These are phyloP conservation scores for Letharia columbiana DNA, from an alignment of 495 filamentous ascomycete genomes.

Conservation along the genomic window DNA sequence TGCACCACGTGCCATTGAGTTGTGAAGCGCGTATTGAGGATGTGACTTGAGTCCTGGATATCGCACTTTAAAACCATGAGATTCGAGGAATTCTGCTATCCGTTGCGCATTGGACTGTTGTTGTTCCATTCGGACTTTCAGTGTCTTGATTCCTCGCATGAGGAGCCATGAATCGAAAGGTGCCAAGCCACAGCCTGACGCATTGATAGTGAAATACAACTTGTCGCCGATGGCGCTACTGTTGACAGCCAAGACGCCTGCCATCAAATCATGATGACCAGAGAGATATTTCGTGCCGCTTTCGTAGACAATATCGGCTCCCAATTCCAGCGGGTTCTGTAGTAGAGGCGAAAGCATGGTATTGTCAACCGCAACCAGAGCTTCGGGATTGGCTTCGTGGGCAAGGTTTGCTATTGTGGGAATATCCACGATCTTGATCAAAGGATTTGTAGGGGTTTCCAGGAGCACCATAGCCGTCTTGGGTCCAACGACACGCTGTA, in stretches of 20 bases:
- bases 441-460: constrained; percentile 92
- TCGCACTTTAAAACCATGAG: constrained; percentile 84
- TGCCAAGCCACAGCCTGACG: constrained; percentile 84
- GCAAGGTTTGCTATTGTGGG: constrained; percentile 61
- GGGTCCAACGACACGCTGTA: constrained; percentile 54
- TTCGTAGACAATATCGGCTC: constrained; percentile 95
- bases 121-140: constrained; percentile 97
- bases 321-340: constrained; percentile 83
- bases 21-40: constrained; percentile 92
- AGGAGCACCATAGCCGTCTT: constrained; percentile 95
- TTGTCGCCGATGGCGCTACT: constrained; percentile 71
- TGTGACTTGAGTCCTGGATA: constrained; percentile 91
- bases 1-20: constrained; percentile 86
- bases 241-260: constrained; percentile 87
- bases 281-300: constrained; percentile 96
- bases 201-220: constrained; percentile 93
- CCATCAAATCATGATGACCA: constrained; percentile 98
- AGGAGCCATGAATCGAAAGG: constrained; percentile 95
- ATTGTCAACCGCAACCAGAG: constrained; percentile 90
- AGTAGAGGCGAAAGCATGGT: constrained; percentile 96
- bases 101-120: constrained; percentile 85
- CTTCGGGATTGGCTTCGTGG: constrained; percentile 69
- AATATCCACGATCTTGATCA: constrained; percentile 97
- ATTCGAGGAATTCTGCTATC: constrained; percentile 88
- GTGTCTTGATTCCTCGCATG: constrained; percentile 87